Evolutionary conservation across 768 basidiomycete genomes (phyloP), one percentile per base, ranked within the genome.

Genomic region (Suillus luteus): DNA sequence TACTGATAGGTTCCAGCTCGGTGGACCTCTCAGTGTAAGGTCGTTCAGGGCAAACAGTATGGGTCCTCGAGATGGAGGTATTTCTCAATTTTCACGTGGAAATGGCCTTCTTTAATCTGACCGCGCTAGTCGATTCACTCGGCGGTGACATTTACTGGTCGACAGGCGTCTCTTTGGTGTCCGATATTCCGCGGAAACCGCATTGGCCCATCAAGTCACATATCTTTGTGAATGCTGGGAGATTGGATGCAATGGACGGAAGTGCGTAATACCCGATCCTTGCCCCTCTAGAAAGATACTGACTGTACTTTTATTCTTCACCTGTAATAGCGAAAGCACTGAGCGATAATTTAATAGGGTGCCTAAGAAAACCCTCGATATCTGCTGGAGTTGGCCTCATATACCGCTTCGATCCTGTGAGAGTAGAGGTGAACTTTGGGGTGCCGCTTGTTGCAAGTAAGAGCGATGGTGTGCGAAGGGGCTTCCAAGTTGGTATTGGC

Each of bases 151-250:
- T 93, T 24, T 89, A 85, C 72, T 96, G 91, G 83, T 85, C 93
- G 0, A 78, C 86, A 0, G 95, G 95, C 0, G 73, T 87, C 3
- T 92, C 91, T 67, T 64, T 95, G 54, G 83, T 96, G 48, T 86
- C 90, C 1, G 82, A 93, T 67, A 77, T 96, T 40, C 92, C 92
- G 0, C 74, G 71, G 55, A 90, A 86, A 70, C 80, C 86, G 0
- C 79, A 90, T n/a, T 96, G 94, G 95, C 94, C 94, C 0, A 72
- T 95, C 31, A 95, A 95, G 69, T 72, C 85, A 0, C 95, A 97
- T 69, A 67, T 81, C 0, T 97, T 92, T 83, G 66, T 92, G 54
- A 96, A 97, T 68, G 89, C 88, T 0, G 95, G 95, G 4, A 80
- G 90, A 61, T 77, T 96, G 38, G 88, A 91, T 66, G 73, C 76